Percentiles rank a stretch among this genome's conserved stretches.
Conservation (phyloP, 495 filamentous ascomycete species). For the Chaetomium cochliodes region DNA sequence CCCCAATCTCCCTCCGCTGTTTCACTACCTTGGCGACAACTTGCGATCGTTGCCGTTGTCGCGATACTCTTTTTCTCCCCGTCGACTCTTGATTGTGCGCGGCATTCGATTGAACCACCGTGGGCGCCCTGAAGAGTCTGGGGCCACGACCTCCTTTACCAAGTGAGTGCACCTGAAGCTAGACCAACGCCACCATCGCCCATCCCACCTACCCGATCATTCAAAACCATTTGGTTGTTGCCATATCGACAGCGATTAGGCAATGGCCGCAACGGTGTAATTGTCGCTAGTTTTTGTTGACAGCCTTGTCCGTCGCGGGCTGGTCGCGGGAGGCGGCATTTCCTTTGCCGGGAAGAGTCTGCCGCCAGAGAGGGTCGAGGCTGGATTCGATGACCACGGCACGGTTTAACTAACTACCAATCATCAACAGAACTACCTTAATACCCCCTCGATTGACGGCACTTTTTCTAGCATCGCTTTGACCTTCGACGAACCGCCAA, state of each 20-base stretch:
- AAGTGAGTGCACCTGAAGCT: constrained; percentile 14
- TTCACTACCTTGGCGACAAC: constrained; percentile 22
- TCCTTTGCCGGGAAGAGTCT: background rate
- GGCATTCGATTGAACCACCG: constrained; percentile 22
- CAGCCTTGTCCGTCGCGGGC: constrained; percentile 2
- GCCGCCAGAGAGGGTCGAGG: background rate
- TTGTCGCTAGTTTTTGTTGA: background rate
- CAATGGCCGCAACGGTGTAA: background rate
- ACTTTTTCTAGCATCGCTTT: constrained; percentile 23
- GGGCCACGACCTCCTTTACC: background rate
- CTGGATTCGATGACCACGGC: background rate
- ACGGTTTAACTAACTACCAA: constrained; percentile 15
- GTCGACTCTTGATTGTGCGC: background rate
- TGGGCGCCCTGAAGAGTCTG: background rate
- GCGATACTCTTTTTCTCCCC: constrained; percentile 22
- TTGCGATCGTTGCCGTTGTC: constrained; percentile 17
- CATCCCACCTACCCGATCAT: background rate
- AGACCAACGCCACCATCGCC: constrained; percentile 11
- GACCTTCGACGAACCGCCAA: constrained; percentile 49
- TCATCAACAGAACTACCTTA: constrained; percentile 18
- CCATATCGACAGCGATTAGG: background rate
- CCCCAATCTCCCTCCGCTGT: constrained; percentile 27
- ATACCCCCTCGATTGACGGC: constrained; percentile 25
- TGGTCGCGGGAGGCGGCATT: background rate
- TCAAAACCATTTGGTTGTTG: background rate